Evolutionary conservation across 345 rosid species (phyloP).

Genomic region (Punica granatum): DNA sequence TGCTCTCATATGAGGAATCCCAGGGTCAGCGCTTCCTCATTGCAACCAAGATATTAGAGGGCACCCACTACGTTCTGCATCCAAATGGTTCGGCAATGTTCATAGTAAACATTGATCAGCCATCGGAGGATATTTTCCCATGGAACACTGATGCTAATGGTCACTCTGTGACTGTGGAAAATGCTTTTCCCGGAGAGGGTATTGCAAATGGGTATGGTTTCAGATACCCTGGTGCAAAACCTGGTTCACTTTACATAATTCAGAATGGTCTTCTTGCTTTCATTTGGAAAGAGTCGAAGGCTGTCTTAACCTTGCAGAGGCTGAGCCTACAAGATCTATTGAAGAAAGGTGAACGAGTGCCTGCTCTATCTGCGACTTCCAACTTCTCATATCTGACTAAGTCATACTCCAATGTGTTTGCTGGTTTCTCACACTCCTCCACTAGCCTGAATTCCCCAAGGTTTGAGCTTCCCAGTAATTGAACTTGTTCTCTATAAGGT

Average conservation of each 20-base stretch:
- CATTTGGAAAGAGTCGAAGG: slow-evolving; percentile 74
- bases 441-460: slow-evolving; percentile 39
- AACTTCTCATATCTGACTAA: slow-evolving; percentile 77
- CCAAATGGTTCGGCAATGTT: slow-evolving; percentile 95
- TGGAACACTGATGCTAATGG: slow-evolving; percentile 56
- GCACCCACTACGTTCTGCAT: slow-evolving; percentile 75
- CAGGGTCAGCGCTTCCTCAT: slow-evolving; percentile 43
- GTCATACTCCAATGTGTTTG: slow-evolving; percentile 71
- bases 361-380: slow-evolving; percentile 50
- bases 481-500: slow-evolving; percentile 1
- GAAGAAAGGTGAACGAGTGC: slow-evolving; percentile 63
- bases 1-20: slow-evolving; percentile 67
- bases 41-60: slow-evolving; percentile 85
- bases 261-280: slow-evolving; percentile 67
- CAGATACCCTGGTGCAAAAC: slow-evolving; percentile 84
- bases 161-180: slow-evolving; percentile 30
- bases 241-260: slow-evolving; percentile 63
- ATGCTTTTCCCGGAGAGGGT: slow-evolving; percentile 68
- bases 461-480: slow-evolving; percentile 17
- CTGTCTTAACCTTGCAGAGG: slow-evolving; percentile 65
- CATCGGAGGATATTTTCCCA: slow-evolving; percentile 62
- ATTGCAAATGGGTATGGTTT: slow-evolving; percentile 89
- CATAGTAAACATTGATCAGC: slow-evolving; percentile 56
- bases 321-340: slow-evolving; percentile 58
- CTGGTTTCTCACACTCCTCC: slow-evolving; percentile 42